Conservation (phyloP, 1,284 basidiomycete species). For the Laetiporus sulphureus region DNA sequence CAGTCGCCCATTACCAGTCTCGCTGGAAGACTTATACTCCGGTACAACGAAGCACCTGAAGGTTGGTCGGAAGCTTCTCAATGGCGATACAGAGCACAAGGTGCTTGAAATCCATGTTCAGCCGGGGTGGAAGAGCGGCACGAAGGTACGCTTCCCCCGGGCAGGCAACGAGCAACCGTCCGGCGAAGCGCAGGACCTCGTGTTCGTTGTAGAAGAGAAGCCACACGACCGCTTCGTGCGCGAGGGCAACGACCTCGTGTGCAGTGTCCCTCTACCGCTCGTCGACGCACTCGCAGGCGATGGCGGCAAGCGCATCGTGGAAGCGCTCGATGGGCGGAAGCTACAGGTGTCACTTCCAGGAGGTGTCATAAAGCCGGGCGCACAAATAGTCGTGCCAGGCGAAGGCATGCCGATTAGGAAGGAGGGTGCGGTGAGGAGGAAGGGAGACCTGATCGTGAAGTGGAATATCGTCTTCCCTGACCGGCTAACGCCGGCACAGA, state of each 20-base stretch:
- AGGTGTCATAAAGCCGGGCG: slow-evolving; percentile 74
- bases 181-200: slow-evolving; percentile 78
- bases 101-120: slow-evolving; percentile 85
- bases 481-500: slow-evolving; percentile 65
- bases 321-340: slow-evolving; percentile 74
- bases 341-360: slow-evolving; percentile 62
- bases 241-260: slow-evolving; percentile 76
- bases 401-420: slow-evolving; percentile 93
- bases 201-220: slow-evolving; percentile 91
- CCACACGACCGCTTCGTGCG: slow-evolving; percentile 71
- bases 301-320: slow-evolving; percentile 46
- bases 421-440: slow-evolving; percentile 61
- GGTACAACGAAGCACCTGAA: slow-evolving; percentile 90
- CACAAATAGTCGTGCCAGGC: slow-evolving; percentile 61
- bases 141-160: slow-evolving; percentile 84
- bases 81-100: slow-evolving; percentile 82
- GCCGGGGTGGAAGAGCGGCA: slow-evolving; percentile 85
- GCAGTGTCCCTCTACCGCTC: slow-evolving; percentile 61
- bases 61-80: slow-evolving; percentile 69
- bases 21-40: slow-evolving; percentile 87
- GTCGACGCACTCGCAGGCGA: slow-evolving; percentile 76
- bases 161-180: slow-evolving; percentile 80
- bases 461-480: slow-evolving; percentile 87
- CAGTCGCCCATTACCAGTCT: slow-evolving; percentile 78
- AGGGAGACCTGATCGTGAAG: slow-evolving; percentile 79